Base-by-base conservation (phyloP, 805 yeast species). In the Metschnikowia borealis region DNA sequence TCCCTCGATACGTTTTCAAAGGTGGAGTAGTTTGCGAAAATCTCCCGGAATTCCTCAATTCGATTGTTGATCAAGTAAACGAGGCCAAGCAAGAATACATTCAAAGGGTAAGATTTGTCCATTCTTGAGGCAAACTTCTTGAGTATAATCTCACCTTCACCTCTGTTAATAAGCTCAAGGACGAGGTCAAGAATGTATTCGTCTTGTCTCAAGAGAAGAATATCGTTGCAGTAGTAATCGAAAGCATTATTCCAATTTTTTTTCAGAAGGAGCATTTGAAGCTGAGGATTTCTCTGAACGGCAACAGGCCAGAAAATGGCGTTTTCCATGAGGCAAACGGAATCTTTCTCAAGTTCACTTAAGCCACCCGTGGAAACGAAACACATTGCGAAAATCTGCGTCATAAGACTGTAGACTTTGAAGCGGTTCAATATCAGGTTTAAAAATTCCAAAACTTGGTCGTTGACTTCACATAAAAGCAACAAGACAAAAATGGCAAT, bases 41-140 rank as follows among this genome's bases (percentile, higher is more conserved):
- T 56, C 1, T 56, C 52, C 38, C 55, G 59, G 42, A 64, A 67
- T 35, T 57, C 55, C 1, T 49, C 50, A 6, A 66, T 59, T 17
- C 65, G 64, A 44, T 62, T 54, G 44, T 67, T 69, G 34, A 68
- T 62, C 45, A 70, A 61, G 48, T 63, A 57, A 1, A 70, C 62
- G 32, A 73, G 54, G 2, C 76, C 78, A 29, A 63, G 61, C 40
- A 73, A 63, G 38, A 69, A 66, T 26, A 58, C 51, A 46, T 66
- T 67, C 38, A 66, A 50, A 6, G 59, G 56, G 14, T 52, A 32
- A 6, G 46, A 11, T 5, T 58, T 54, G 44, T 66, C 59, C 36
- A 58, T 56, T 18, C 47, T 53, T 1, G 57, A 46, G 17, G 61
- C 51, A 5, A 55, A 54, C 13, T 48, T 48, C 10, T 48, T 43